A percentile compares a stretch with the other conserved stretches of the same genome.
These are phyloP conservation scores for Bacidia rubella DNA, from an alignment of 495 filamentous ascomycete genomes.

Conservation along the genomic window DNA sequence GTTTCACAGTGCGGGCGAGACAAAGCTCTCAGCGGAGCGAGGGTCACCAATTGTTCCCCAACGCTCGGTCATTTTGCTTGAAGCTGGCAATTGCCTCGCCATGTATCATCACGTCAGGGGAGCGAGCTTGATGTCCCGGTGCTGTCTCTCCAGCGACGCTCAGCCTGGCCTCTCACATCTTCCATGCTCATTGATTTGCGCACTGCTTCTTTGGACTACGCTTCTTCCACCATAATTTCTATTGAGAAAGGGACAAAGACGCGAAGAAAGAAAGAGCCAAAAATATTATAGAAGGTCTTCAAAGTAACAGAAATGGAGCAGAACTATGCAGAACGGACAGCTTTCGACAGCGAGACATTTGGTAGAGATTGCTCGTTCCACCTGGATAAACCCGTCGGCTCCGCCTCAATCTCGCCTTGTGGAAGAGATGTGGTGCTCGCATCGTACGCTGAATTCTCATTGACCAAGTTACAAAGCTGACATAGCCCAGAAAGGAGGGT, in stretches of 20 bases:
- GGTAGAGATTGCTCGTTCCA: conserved; percentile 72
- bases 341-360: conserved; percentile 77
- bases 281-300: too few species aligned
- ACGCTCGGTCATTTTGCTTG: background rate
- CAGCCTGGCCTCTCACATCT: too few species aligned
- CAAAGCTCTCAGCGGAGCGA: background rate
- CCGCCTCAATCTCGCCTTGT: conserved; percentile 80
- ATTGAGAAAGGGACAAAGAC: too few species aligned
- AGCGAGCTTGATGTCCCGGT: too few species aligned
- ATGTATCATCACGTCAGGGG: background rate
- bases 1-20: too few species aligned
- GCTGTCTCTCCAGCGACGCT: too few species aligned
- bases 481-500: conserved; percentile 46
- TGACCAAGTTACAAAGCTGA: conserved; percentile 9
- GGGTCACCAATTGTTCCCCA: background rate
- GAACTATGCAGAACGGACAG: conserved; percentile 28
- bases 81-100: background rate
- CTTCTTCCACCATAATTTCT: too few species aligned
- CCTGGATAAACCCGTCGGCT: conserved; percentile 63
- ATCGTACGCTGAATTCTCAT: conserved; percentile 39
- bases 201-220: too few species aligned
- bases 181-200: too few species aligned
- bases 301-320: too few species aligned
- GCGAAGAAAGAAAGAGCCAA: too few species aligned
- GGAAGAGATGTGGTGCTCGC: conserved; percentile 87